Base-by-base conservation (phyloP, 2,329 filamentous ascomycete genomes). In the Aspergillus sp. region DNA sequence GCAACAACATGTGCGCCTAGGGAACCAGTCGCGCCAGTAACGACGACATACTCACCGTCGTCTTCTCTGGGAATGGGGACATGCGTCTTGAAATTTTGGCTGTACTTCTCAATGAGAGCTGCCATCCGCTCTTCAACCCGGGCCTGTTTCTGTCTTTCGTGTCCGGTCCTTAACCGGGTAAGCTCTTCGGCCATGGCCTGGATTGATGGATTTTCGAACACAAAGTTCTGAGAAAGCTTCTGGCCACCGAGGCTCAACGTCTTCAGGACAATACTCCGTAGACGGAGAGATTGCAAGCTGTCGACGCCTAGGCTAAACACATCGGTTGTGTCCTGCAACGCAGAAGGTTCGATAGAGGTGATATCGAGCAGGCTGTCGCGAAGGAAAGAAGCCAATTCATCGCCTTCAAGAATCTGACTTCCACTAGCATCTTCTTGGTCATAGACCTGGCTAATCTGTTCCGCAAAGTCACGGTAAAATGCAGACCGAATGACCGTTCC, bases 1-100 rank as follows among this genome's bases (percentile, higher is more conserved):
- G 80, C 70, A 2, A 87, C 79, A 2, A 89, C 76, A 65, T 89
- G 87, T 0, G 85, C 81, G 0, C 89, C 89, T 0, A 91, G 78
- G 1, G 87, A 88, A 1, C 89, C 89, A 0, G 89, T 91, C 0
- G 84, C 83, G 1, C 89, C 89, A 0, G 88, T 91, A 2, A 90
- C 71, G 1, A 86, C 74, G 11, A 63, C 45, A 43, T 61, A 54
- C 23, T 63, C 61, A 1, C 74, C 50, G 54, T 59, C 34, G n/a
- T 52, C 23, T 4, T 30, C 56, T 47, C 59, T 61, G 1, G 63
- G 52, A n/a, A 64, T 47, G 2, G 72, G 66, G 9, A 64, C 58
- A 60, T 76, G 74, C 4, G 54, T 38, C n/a, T 66, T 67, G 53
- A 77, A 77, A 34, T 31, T 17, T 17, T 19, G 19, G 38, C 70